phyloP scores from a whole-genome alignment of 1,284 basidiomycete genomes.

The Ganoderma multipileum region DNA sequence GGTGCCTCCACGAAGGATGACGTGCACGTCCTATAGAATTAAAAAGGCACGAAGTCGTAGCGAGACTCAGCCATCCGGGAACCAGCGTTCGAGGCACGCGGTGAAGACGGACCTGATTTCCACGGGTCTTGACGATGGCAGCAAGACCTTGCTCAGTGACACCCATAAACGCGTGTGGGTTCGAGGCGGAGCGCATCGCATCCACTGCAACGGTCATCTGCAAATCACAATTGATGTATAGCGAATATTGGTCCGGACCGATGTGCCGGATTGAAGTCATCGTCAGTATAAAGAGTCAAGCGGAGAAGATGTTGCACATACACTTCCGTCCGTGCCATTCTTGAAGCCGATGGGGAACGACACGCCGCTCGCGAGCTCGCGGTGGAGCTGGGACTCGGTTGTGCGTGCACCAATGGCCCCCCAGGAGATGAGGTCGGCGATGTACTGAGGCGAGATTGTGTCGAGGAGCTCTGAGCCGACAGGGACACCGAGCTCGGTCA shows the following conservation, averaged over 20 bases:
- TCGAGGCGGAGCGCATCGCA: slow-evolving; percentile 92
- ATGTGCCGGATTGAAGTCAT: neutral
- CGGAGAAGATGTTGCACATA: slow-evolving; percentile 42
- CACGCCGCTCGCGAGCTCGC: slow-evolving; percentile 90
- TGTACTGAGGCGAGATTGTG: slow-evolving; percentile 90
- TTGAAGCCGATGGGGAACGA: slow-evolving; percentile 98
- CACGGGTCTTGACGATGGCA: slow-evolving; percentile 94
- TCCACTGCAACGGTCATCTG: slow-evolving; percentile 84
- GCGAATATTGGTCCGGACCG: neutral
- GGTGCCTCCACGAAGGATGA: slow-evolving; percentile 92
- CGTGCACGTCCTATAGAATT: slow-evolving; percentile 75
- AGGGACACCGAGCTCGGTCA: slow-evolving; percentile 89
- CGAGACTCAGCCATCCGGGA: neutral
- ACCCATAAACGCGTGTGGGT: slow-evolving; percentile 98
- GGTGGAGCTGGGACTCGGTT: slow-evolving; percentile 93
- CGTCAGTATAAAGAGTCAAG: neutral
- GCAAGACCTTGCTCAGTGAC: slow-evolving; percentile 96
- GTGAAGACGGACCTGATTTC: slow-evolving; percentile 59
- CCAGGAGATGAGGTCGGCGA: slow-evolving; percentile 89
- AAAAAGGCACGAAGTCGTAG: neutral
- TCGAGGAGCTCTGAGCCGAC: slow-evolving; percentile 96
- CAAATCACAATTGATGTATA: neutral
- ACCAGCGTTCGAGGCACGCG: neutral
- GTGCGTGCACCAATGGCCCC: slow-evolving; percentile 98
- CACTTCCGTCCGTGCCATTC: slow-evolving; percentile 96